These are phyloP conservation scores for Lippia alba DNA, from an alignment of 305 asterid species.

Conservation along the genomic window DNA sequence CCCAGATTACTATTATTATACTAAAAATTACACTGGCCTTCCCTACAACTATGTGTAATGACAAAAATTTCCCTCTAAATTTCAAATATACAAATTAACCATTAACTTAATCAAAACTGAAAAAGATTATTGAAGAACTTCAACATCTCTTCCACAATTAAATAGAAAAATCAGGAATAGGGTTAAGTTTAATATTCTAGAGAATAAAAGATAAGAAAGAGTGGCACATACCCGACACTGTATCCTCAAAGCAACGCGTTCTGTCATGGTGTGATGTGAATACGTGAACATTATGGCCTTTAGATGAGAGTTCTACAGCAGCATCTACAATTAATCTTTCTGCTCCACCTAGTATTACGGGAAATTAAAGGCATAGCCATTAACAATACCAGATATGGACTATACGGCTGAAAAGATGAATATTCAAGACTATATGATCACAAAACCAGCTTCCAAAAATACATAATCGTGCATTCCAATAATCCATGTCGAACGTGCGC, in stretches of 20 bases:
- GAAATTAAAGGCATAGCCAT: conserved; percentile 10
- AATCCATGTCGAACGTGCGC: neutral
- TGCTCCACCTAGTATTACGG: conserved; percentile 78
- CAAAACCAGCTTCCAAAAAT: conserved; percentile 17
- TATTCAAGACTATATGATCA: neutral
- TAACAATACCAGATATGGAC: conserved; percentile 10
- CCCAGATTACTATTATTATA: conserved; percentile 12
- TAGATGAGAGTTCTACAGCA: conserved; percentile 84
- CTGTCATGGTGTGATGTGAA: conserved; percentile 94
- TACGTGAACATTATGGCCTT: conserved; percentile 82
- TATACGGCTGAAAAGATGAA: neutral
- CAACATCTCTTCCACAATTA: neutral
- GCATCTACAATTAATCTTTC: conserved; percentile 95
- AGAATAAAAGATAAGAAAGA: conserved; percentile 13
- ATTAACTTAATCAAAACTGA: no score
- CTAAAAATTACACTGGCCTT: no score
- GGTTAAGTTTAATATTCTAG: neutral
- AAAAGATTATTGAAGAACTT: no score
- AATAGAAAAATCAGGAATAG: conserved; percentile 23
- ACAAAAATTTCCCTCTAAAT: no score
- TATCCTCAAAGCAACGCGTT: conserved; percentile 92
- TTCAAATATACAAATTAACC: no score
- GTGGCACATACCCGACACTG: conserved; percentile 69
- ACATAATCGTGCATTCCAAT: neutral
- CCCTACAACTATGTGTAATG: no score